Evolutionary conservation across 495 filamentous ascomycete genomes (phyloP).

Genomic region (Bacidia rubella): DNA sequence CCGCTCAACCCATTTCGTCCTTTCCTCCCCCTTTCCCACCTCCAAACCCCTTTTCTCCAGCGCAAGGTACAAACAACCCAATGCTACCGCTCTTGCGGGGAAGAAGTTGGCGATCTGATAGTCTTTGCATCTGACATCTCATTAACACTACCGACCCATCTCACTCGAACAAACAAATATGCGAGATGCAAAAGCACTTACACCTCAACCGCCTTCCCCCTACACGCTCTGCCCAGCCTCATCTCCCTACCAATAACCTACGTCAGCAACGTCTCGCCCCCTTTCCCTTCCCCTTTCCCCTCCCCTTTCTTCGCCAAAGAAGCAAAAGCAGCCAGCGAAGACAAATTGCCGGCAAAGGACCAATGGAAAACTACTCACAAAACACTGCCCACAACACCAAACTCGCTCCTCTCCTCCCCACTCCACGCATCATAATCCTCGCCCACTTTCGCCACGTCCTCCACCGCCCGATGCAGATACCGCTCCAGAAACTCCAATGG

Average conservation of each 20-base stretch:
- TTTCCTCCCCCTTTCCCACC: slow-evolving; percentile 3
- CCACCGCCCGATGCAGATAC: slow-evolving; percentile 25
- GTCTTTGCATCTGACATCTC: too few species aligned
- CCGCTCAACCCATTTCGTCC: slow-evolving; percentile 21
- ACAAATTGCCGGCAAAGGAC: too few species aligned
- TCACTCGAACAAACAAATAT: too few species aligned
- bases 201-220: slow-evolving; percentile 21
- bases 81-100: slow-evolving; percentile 27
- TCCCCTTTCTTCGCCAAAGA: too few species aligned
- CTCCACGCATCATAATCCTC: slow-evolving; percentile 23
- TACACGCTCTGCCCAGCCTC: slow-evolving; percentile 22
- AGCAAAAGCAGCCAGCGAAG: too few species aligned
- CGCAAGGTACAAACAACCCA: slow-evolving; percentile 24
- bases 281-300: too few species aligned
- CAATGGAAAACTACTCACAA: too few species aligned
- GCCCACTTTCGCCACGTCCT: slow-evolving; percentile 12
- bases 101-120: slow-evolving; percentile 29
- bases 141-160: too few species aligned
- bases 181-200: too few species aligned
- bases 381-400: slow-evolving; percentile 22
- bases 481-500: slow-evolving; percentile 29
- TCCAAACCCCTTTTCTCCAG: slow-evolving; percentile 20
- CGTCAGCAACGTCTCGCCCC: too few species aligned
- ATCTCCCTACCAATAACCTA: slow-evolving; percentile 26
- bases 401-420: slow-evolving; percentile 27